Conservation (phyloP, 2,329 filamentous ascomycete genomes). For the Neofusicoccum parvum region DNA sequence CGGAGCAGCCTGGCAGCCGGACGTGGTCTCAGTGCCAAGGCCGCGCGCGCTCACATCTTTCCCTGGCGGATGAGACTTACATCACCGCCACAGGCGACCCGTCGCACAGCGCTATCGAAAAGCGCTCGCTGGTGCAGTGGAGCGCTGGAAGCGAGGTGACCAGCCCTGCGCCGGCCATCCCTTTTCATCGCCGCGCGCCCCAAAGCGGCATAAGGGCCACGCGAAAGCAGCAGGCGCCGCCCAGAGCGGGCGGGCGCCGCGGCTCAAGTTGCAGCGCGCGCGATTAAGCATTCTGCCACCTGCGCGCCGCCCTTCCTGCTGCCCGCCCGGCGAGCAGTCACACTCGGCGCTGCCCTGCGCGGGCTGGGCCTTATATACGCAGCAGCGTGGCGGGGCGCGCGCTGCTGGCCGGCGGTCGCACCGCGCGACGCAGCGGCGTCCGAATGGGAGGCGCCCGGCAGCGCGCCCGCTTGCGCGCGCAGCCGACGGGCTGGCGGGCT, state of each 20-base stretch:
- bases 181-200: slow-evolving; percentile 14
- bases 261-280: slow-evolving; percentile 10
- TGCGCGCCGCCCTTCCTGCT: background rate
- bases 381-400: background rate
- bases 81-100: slow-evolving; percentile 19
- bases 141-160: slow-evolving; percentile 19
- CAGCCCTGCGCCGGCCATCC: slow-evolving; percentile 16
- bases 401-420: background rate
- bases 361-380: slow-evolving; percentile 1
- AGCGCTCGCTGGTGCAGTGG: slow-evolving; percentile 12
- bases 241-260: slow-evolving; percentile 8
- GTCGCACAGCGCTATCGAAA: slow-evolving; percentile 22
- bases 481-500: background rate
- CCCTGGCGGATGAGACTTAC: slow-evolving; percentile 18
- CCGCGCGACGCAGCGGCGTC: slow-evolving; percentile 10
- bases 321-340: too few relatives aligned
- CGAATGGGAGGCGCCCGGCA: slow-evolving; percentile 10
- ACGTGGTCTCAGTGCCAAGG: slow-evolving; percentile 10
- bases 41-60: slow-evolving; percentile 1
- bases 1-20: background rate
- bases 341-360: background rate
- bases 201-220: slow-evolving; percentile 15
- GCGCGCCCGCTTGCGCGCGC: background rate
- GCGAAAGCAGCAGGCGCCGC: slow-evolving; percentile 18
- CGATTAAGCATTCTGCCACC: slow-evolving; percentile 11